Evolutionary conservation across 192 early-diverging fungal species (phyloP).

Genomic region (Chytriomyces hyalinus): DNA sequence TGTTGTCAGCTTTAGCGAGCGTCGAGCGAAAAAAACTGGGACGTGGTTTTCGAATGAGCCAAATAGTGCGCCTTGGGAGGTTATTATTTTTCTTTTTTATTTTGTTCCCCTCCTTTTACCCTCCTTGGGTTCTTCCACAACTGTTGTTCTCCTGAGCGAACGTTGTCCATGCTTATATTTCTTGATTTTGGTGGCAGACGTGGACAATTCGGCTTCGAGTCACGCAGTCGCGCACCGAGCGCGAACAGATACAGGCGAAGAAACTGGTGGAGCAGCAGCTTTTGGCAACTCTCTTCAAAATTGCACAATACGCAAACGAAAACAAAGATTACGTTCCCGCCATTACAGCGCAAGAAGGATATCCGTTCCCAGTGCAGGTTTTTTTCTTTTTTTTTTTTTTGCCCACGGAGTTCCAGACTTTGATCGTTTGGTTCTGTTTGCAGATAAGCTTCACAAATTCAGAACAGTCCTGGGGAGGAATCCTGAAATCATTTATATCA

Average conservation of each 20-base stretch:
- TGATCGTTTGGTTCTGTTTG: not conserved
- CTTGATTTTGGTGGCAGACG: slow-evolving; percentile 30
- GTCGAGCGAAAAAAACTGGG: slow-evolving; percentile 40
- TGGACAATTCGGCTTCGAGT: slow-evolving; percentile 42
- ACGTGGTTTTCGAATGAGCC: slow-evolving; percentile 46
- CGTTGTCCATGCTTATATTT: too few relatives aligned
- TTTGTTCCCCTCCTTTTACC: not conserved
- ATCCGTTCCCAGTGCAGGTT: slow-evolving; percentile 48
- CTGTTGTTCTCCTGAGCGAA: not conserved
- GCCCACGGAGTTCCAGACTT: not conserved
- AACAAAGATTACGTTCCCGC: slow-evolving; percentile 53
- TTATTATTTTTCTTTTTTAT: not conserved
- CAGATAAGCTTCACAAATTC: slow-evolving; percentile 15
- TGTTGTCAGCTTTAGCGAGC: slow-evolving; percentile 44
- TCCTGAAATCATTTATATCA: not conserved
- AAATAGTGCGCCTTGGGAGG: slow-evolving; percentile 51
- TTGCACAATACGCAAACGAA: slow-evolving; percentile 46
- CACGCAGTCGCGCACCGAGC: slow-evolving; percentile 41
- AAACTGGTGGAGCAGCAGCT: slow-evolving; percentile 41
- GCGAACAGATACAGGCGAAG: slow-evolving; percentile 46
- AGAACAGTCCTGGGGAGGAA: slow-evolving; percentile 12
- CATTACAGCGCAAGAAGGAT: slow-evolving; percentile 47
- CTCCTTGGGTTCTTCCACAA: not conserved
- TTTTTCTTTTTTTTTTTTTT: not conserved
- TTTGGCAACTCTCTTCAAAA: slow-evolving; percentile 28